Evolutionary conservation across 2,329 filamentous ascomycete species (phyloP), one percentile per base, ranked within the genome.

Genomic region (Hypoxylon sp.): DNA sequence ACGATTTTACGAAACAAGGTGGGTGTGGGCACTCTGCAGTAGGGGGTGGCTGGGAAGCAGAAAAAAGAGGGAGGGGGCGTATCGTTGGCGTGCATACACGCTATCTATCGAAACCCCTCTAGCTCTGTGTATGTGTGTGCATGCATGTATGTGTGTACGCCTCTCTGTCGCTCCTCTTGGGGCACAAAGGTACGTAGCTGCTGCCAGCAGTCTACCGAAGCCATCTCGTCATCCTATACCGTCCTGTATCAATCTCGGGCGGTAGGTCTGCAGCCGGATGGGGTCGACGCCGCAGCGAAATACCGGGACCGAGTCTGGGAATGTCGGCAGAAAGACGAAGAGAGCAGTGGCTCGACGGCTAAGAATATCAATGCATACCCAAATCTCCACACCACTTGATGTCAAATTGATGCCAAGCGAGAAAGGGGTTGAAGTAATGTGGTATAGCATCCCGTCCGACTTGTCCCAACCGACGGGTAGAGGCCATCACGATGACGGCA

Each of bases 1-100:
- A 68, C 48, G 64, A 63, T 68, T 60, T 59, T 60, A 58, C 61
- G n/a, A 55, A 62, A 62, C 62, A 57, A 54, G 57, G 60, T 59
- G 55, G 56, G 55, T 48, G 31, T 35, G 15, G 43, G 47, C 24
- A 55, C 43, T 42, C 23, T 35, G 26, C 18, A 24, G 33, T 31
- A 15, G 38, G 37, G 41, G 15, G 35, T 37, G 45, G 27, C 38
- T 13, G 3, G 7, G 17, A 29, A 23, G n/a, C 3, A 17, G 27
- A 21, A n/a, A 18, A 10, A 46, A 41, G 50, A 42, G 38, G 47
- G 48, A 50, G 50, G 60, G 49, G 57, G 41, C 17, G 52, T 50
- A 48, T 54, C 21, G 45, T 35, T 57, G 20, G 24, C 51, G 38
- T 61, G 58, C 61, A 53, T 53, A 48, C 48, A 24, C 59, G 51